A percentile compares a stretch with the other conserved stretches of the same genome.
Evolutionary conservation across 345 rosid genomes (phyloP).

Genomic region (Citrus inodora): DNA sequence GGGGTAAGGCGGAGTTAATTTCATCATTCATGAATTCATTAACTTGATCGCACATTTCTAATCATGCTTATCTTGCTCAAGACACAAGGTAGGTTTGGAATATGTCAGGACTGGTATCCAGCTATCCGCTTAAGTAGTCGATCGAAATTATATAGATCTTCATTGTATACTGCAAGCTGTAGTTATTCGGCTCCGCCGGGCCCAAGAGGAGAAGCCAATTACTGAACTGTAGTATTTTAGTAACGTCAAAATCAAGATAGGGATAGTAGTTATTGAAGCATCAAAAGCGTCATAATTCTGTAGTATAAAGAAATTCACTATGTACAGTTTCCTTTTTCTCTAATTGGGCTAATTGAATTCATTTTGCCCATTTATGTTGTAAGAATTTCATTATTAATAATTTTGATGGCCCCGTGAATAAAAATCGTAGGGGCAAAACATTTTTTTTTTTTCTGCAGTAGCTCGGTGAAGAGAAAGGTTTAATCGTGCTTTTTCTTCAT

Average conservation of each 20-base stretch:
- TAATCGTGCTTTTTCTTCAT: not conserved
- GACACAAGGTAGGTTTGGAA: not conserved
- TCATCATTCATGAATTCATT: not conserved
- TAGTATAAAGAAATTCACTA: conserved; percentile 7
- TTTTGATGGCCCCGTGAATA: conserved; percentile 18
- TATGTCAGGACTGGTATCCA: not conserved
- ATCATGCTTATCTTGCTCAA: not conserved
- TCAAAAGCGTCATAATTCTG: conserved; percentile 3
- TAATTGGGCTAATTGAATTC: not conserved
- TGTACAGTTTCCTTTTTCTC: conserved; percentile 14
- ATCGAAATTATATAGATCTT: not conserved
- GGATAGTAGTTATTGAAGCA: not conserved
- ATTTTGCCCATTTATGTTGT: conserved; percentile 17
- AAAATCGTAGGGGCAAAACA: conserved; percentile 5
- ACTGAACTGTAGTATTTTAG: not conserved
- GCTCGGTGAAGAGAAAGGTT: not conserved
- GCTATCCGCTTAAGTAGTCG: not conserved
- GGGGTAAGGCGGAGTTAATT: not conserved
- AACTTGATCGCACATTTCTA: not conserved
- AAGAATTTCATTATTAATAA: conserved; percentile 20
- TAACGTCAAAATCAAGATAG: conserved; percentile 7
- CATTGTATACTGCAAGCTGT: not conserved
- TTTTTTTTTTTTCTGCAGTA: no score
- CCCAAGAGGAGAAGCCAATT: not conserved
- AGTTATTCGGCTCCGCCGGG: not conserved